Base-by-base conservation (phyloP, 169 alveolate species). In the Toxoplasma gondii region DNA sequence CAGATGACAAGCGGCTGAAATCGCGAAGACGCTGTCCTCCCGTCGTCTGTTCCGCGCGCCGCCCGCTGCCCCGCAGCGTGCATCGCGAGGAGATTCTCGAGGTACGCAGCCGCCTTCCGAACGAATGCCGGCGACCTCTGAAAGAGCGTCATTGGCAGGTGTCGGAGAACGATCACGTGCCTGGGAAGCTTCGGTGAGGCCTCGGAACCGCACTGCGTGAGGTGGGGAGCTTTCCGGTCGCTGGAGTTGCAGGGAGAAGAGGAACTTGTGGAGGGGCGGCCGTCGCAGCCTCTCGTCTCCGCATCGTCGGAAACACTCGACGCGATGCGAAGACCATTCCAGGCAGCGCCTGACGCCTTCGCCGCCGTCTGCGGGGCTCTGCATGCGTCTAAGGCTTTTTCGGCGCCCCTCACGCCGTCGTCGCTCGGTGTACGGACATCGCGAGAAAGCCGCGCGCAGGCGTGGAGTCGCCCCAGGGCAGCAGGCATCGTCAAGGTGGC, bases 1-100 rank as follows among this genome's bases (percentile, higher is more conserved):
- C 93, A 90, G 24, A 90, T 43, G 29, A 90, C 93, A 5, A 90
- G 88, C 38, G 93, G 93, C 93, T 90, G 93, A 44, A 17, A n/a
- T 45, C 29, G 27, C 39, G 86, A 19, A n/a, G n/a, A 4, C 49
- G 22, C 86, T 1, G n/a, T n/a, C 86, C 44, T 45, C 27, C 10
- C n/a, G 9, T 9, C 86, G 39, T 45, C 10, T 17, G 43, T 19
- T 16, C 74, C 34, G 34, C 34, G n/a, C 45, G 19, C n/a, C 39
- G 44, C 10, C 27, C 29, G 12, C 19, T 78, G 49, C 45, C 44
- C 86, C 2, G 49, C 44, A 9, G 22, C 39, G 44, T 78, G 86
- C 86, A 24, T 10, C 2, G 44, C 36, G 41, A 43, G 38, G 12
- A 82, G 67, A 10, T 17, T 49, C 67, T 82, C 64, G n/a, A 82